Base-by-base conservation (phyloP, 1,284 basidiomycete genomes). In the Pseudozyma pruni region DNA sequence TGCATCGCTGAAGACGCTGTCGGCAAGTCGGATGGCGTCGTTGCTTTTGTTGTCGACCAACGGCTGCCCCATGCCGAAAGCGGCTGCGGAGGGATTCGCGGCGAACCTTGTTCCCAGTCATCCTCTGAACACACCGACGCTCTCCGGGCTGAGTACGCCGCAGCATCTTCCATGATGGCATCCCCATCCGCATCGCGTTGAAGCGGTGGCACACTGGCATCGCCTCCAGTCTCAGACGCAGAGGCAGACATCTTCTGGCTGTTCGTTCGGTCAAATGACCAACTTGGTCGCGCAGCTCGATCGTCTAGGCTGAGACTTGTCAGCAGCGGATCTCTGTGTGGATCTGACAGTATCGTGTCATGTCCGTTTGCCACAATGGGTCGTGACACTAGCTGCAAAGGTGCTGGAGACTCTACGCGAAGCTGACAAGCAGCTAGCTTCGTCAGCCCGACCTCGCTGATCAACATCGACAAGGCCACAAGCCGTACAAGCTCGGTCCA, bases 81-180 rank as follows among this genome's bases (percentile, higher is more conserved):
- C 2, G 43, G 22, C 1, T 37, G 46, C n/a, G 37, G 33, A 25
- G 22, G 17, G 16, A 48, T 11, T 1, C 25, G 53, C 4, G 20
- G 8, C 10, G 33, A 33, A 1, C 17, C 27, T 2, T 45, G 33
- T 3, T 66, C 51, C 51, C 43, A 55, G 14, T 59, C 59, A 3
- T 59, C 52, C 16, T 64, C 67, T 8, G 57, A 60, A 1, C 31
- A 35, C 9, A 11, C 6, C n/a, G 66, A 69, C 16, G 32, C 20
- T 32, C 66, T 54, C 9, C 66, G 49, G 14, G 54, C 50, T 2
- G 33, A n/a, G 11, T 53, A 54, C 8, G 49, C 34, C 2, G 51
- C 44, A 27, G 52, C 56, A 38, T 69, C 66, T 27, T 69, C 55
- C 67, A 70, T 70, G 8, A 64, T 51, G 8, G 56, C 56, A 25